Evolutionary conservation across 768 basidiomycete genomes (phyloP), one percentile per base, ranked within the genome.

Genomic region (Auriscalpium orientale): DNA sequence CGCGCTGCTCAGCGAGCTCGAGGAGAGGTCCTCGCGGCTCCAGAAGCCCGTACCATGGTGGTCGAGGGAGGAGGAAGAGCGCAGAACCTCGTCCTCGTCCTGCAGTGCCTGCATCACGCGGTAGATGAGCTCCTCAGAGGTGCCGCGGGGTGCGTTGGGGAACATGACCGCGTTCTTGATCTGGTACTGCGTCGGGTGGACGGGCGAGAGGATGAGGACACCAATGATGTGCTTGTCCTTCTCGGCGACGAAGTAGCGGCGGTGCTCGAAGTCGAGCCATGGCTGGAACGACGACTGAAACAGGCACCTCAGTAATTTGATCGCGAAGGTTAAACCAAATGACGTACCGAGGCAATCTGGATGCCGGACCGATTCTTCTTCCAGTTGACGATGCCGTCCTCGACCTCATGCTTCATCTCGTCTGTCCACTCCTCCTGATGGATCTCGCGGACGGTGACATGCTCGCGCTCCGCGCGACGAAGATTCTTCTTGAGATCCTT

Each of bases 401-500:
- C 79, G 15, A 83, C 73, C 28, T 74, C 68, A 13, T 61, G 60
- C 67, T 70, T 77, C 18, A 80, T 73, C 9, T 76, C 75, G 3
- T 74, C 68, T 0, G 71, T 74, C 73, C 75, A 79, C 64, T 51
- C 74, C 62, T 13, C 66, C 65, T 40, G 43, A 15, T 67, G 66
- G 18, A 83, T 65, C 57, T 78, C 80, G 34, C 69, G 66, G 18
- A 84, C 72, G 53, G 73, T 67, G 10, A 87, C 79, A 34, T 77
- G 71, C 36, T 75, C 80, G 56, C 75, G 78, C 67, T 83, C 74
- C 10, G 84, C 83, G 15, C 78, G 70, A 49, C 78, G 74, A 21
- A 84, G 70, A 66, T 87, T 86, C 68, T 82, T 79, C 67, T 80
- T 79, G 61, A 85, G 66, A 54, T 81, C 80, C 66, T 83, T 84